Evolutionary conservation across 2,329 filamentous ascomycete genomes (phyloP).

Genomic region (Phaeomoniella chlamydospora): DNA sequence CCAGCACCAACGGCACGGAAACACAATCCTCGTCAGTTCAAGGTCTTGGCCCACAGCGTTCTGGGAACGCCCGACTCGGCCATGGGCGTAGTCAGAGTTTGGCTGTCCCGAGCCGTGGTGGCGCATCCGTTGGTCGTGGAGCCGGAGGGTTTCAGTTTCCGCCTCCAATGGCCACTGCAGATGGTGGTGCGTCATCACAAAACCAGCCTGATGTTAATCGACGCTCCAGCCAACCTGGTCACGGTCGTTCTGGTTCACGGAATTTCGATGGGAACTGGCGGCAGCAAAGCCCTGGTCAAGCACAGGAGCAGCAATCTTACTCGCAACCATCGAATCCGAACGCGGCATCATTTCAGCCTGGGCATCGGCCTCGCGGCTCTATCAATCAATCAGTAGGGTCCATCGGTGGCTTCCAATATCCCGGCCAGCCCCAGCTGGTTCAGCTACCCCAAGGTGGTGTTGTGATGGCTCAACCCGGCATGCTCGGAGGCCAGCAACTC

Average conservation of each 20-base stretch:
- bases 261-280: constrained; percentile 99
- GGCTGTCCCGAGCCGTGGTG: constrained; percentile 50
- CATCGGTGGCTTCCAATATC: constrained; percentile 80
- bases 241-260: constrained; percentile 68
- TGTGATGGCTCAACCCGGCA: constrained; percentile 60
- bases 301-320: constrained; percentile 42
- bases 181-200: constrained; percentile 29
- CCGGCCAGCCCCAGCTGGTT: constrained; percentile 72
- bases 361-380: constrained; percentile 74
- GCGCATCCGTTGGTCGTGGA: constrained; percentile 41
- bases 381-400: constrained; percentile 74
- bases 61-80: constrained; percentile 72
- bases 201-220: constrained; percentile 53
- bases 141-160: constrained; percentile 60
- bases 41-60: constrained; percentile 56
- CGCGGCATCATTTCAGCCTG: constrained; percentile 70
- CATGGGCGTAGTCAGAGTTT: constrained; percentile 34
- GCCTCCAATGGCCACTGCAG: constrained; percentile 33
- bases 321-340: constrained; percentile 57
- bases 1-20: constrained; percentile 1
- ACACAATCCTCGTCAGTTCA: constrained; percentile 35
- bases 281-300: constrained; percentile 46
- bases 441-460: constrained; percentile 75
- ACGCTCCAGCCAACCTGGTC: constrained; percentile 57
- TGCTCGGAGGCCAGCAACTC: constrained; percentile 74